Evolutionary conservation across 1,139 yeast species (phyloP).

Genomic region (Blastobotrys elegans): DNA sequence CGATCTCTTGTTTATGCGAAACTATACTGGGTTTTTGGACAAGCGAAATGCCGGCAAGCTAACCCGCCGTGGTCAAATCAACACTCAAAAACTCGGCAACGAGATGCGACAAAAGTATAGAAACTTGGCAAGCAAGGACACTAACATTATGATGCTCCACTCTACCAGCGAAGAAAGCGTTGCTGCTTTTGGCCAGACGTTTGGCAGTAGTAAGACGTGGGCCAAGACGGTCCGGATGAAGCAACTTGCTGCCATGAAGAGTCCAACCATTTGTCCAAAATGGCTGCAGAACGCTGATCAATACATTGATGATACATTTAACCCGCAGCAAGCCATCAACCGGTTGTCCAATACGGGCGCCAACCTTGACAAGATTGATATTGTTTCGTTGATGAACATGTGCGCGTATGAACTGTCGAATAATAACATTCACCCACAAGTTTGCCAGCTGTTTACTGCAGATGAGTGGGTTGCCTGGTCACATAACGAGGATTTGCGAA

Average conservation of each 20-base stretch:
- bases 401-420: conserved; percentile 52
- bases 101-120: conserved; percentile 4
- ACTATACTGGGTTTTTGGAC: conserved; percentile 4
- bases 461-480: conserved; percentile 45
- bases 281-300: conserved; percentile 1
- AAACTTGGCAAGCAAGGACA: not conserved
- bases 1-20: not conserved
- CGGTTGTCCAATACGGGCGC: not conserved
- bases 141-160: not conserved
- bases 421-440: conserved; percentile 40
- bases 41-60: not conserved
- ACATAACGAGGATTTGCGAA: conserved; percentile 42
- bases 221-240: not conserved
- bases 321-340: not conserved
- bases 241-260: not conserved
- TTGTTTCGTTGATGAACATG: conserved; percentile 35
- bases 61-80: not conserved
- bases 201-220: not conserved
- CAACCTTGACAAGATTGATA: not conserved
- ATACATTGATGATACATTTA: not conserved
- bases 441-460: conserved; percentile 47
- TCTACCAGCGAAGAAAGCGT: not conserved
- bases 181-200: not conserved
- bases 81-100: not conserved
- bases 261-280: not conserved